Conservation (phyloP, 495 filamentous ascomycete genomes). For the Neurospora tetrasperma region DNA sequence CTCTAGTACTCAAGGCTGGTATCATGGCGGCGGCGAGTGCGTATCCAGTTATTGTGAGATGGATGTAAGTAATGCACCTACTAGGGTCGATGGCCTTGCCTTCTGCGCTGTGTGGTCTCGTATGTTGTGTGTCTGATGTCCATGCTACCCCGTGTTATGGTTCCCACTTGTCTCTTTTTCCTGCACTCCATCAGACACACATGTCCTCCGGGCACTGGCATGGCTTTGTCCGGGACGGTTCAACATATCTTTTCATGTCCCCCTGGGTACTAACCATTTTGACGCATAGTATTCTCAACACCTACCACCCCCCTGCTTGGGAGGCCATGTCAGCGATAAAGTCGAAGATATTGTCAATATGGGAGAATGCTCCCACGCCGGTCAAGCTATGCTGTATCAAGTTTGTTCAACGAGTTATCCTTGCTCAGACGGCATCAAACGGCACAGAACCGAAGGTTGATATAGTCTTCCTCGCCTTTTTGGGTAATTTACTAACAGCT, state of each 20-base stretch:
- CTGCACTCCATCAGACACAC: neutral
- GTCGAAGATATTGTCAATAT: conserved; percentile 71
- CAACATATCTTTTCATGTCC: neutral
- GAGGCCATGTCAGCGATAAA: conserved; percentile 84
- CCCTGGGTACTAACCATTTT: neutral
- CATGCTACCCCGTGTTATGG: conserved; percentile 8
- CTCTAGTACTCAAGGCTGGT: conserved; percentile 64
- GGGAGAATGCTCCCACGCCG: conserved; percentile 69
- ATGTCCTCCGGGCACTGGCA: neutral
- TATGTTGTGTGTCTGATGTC: conserved; percentile 13
- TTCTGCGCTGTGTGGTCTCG: conserved; percentile 16
- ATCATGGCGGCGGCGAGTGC: conserved; percentile 81
- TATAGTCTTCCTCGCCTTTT: conserved; percentile 2
- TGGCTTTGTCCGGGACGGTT: neutral
- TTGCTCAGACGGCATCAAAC: conserved; percentile 76
- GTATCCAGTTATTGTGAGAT: conserved; percentile 82
- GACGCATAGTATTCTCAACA: conserved; percentile 63
- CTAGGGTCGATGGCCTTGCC: neutral
- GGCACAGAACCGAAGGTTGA: conserved; percentile 78
- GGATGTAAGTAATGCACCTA: conserved; percentile 62
- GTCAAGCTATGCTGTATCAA: conserved; percentile 93
- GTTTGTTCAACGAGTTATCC: conserved; percentile 85
- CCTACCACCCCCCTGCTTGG: conserved; percentile 70
- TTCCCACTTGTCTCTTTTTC: conserved; percentile 1
- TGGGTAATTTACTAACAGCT: conserved; percentile 18